Evolutionary conservation across 441 rosid genomes (phyloP).

Genomic region (Euphorbia celastroides): DNA sequence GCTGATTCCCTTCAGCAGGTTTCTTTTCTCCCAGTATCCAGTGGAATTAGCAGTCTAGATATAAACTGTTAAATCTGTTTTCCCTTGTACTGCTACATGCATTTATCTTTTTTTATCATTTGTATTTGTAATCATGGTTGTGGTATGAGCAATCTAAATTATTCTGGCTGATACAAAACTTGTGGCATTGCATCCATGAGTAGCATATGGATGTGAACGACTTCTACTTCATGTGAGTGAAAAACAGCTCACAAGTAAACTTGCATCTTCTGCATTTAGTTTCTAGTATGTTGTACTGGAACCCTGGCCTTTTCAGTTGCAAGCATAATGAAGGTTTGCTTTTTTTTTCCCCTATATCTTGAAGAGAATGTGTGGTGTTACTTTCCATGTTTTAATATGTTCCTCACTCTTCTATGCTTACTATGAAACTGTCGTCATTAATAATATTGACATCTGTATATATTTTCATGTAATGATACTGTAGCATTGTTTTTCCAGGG

Average conservation of each 20-base stretch:
- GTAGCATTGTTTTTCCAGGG: conserved; percentile 41
- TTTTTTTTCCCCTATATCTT: neutral
- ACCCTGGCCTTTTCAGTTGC: neutral
- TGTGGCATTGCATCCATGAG: conserved; percentile 1
- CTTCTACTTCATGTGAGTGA: too few species aligned
- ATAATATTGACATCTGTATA: neutral
- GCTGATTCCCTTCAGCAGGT: conserved; percentile 86
- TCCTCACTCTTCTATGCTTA: neutral
- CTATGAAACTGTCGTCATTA: neutral
- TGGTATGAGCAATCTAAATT: conserved; percentile 3
- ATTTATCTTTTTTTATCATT: neutral
- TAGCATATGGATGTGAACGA: neutral
- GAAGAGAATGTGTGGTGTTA: neutral
- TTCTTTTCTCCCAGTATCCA: conserved; percentile 14
- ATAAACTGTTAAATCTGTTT: neutral
- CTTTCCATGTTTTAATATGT: neutral
- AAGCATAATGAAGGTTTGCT: neutral
- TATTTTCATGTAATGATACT: conserved; percentile 21
- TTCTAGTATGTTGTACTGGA: neutral
- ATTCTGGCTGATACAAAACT: neutral
- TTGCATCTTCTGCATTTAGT: neutral
- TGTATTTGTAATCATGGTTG: conserved; percentile 1
- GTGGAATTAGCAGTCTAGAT: conserved; percentile 6
- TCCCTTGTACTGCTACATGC: neutral
- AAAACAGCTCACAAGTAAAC: conserved; percentile 4